These are phyloP conservation scores for Aspergillus sp. DNA, from an alignment of 2,329 filamentous ascomycete genomes.

Conservation along the genomic window DNA sequence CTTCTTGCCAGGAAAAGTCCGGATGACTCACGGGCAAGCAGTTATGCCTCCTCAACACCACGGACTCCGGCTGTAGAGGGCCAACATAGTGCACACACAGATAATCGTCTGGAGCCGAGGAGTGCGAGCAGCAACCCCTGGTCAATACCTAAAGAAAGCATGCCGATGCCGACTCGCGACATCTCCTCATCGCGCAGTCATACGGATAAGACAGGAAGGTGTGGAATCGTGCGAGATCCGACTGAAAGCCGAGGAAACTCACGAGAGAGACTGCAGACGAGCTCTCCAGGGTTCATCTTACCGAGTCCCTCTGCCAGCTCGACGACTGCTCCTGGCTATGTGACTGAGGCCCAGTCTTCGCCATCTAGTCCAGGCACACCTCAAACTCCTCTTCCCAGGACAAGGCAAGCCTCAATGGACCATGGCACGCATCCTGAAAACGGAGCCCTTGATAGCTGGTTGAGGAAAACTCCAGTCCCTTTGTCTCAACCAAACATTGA, in stretches of 20 bases:
- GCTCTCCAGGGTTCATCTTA: conserved; percentile 10
- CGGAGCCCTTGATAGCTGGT: conserved; percentile 37
- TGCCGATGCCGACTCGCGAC: conserved; percentile 12
- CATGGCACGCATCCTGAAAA: conserved; percentile 25
- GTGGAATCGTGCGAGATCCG: background rate
- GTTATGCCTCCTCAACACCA: background rate
- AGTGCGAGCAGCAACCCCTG: conserved; percentile 36
- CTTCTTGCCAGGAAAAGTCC: conserved; percentile 25
- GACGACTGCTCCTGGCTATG: conserved; percentile 9
- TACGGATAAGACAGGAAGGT: background rate
- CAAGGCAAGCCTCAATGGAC: conserved; percentile 19
- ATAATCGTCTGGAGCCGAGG: background rate
- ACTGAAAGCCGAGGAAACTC: background rate
- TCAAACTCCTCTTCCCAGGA: background rate
- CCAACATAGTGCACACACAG: background rate
- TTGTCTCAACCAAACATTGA: background rate
- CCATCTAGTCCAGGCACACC: background rate
- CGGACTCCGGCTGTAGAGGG: background rate
- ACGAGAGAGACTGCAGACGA: background rate
- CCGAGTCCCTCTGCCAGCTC: conserved; percentile 23
- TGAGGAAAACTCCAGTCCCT: conserved; percentile 20
- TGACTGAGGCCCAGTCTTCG: conserved; percentile 9
- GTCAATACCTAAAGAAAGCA: conserved; percentile 38
- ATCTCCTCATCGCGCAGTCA: background rate
- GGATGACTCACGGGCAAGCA: background rate